Percentiles rank a stretch among this genome's conserved stretches.
Conservation (phyloP, 2,329 filamentous ascomycete genomes). For the Sporothrix protearum region DNA sequence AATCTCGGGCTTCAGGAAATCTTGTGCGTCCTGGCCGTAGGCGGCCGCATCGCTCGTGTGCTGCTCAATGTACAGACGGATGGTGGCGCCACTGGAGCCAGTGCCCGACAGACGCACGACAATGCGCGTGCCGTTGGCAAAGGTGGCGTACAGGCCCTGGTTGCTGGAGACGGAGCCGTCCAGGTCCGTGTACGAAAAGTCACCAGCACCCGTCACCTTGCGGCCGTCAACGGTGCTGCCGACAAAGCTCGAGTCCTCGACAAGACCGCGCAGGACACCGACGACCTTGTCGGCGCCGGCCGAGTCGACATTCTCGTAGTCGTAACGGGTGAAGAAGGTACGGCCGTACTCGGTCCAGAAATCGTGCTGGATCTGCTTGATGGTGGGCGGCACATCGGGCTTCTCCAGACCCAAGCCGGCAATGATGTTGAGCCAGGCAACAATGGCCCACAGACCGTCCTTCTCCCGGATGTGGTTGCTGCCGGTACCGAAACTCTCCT, state of each 20-base stretch:
- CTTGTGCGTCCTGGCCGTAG: constrained; percentile 80
- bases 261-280: constrained; percentile 71
- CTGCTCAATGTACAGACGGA: constrained; percentile 95
- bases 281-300: constrained; percentile 90
- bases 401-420: constrained; percentile 84
- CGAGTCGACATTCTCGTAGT: constrained; percentile 93
- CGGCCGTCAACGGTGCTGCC: constrained; percentile 73
- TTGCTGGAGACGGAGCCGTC: constrained; percentile 93
- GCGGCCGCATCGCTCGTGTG: constrained; percentile 77
- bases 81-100: constrained; percentile 90
- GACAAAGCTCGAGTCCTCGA: constrained; percentile 70
- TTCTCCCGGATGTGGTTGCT: constrained; percentile 99
- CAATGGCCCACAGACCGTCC: constrained; percentile 95
- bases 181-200: constrained; percentile 98
- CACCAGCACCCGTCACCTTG: constrained; percentile 83
- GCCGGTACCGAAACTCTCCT: constrained; percentile 96
- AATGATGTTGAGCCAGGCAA: constrained; percentile 98
- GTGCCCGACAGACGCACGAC: constrained; percentile 94
- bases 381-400: constrained; percentile 77
- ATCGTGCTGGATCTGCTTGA: constrained; percentile 92
- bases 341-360: constrained; percentile 97
- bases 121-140: constrained; percentile 90
- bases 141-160: constrained; percentile 92
- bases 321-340: constrained; percentile 98
- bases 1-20: constrained; percentile 89